A percentile compares a stretch with the other conserved stretches of the same genome.
phyloP scores from a whole-genome alignment of 176 grass and related monocot genomes.

The Aechmea fasciata region DNA sequence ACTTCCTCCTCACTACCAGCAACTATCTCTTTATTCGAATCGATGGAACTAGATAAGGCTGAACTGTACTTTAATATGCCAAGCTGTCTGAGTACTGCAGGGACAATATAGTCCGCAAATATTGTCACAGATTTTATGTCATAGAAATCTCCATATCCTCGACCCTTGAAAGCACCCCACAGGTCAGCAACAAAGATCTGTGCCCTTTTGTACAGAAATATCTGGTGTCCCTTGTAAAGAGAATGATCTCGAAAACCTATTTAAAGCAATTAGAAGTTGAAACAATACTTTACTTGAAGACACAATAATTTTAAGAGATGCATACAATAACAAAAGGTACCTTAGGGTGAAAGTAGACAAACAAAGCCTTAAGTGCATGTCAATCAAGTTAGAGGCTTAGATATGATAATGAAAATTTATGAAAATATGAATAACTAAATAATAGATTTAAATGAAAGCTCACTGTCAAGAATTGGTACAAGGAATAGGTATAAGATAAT shows the following conservation, averaged over 20 bases:
- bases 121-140: conserved; percentile 77
- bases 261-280: conserved; percentile 5
- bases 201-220: conserved; percentile 97
- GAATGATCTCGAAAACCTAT: conserved; percentile 88
- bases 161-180: conserved; percentile 87
- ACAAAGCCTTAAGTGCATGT: too few relatives aligned
- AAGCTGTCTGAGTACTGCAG: conserved; percentile 76
- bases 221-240: conserved; percentile 79
- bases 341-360: neutral
- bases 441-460: neutral
- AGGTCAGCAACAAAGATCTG: conserved; percentile 95
- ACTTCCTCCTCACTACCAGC: conserved; percentile 85
- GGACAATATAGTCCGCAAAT: conserved; percentile 85
- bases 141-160: conserved; percentile 58
- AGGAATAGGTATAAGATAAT: neutral
- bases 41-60: conserved; percentile 45
- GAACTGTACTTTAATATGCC: conserved; percentile 78
- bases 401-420: neutral
- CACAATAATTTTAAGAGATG: neutral
- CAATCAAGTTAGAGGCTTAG: too few relatives aligned
- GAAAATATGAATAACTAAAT: neutral
- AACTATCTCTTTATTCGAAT: conserved; percentile 63
- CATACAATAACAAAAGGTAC: neutral
- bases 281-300: neutral
- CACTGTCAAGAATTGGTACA: neutral